These are phyloP conservation scores for Gyromitra esculenta DNA, from an alignment of 2,329 filamentous ascomycete species.

Conservation along the genomic window DNA sequence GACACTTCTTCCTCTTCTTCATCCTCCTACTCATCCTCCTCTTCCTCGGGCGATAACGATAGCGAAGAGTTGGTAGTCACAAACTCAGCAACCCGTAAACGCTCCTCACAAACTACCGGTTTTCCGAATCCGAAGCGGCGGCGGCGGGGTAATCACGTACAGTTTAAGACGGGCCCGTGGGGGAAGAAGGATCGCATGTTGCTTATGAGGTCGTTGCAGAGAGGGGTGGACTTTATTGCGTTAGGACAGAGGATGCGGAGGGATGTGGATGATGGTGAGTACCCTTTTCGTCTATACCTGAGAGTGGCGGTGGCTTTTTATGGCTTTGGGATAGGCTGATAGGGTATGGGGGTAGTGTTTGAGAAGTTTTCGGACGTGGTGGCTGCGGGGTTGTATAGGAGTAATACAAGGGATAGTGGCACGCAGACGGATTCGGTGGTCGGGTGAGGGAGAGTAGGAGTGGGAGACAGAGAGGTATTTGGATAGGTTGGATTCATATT, in stretches of 20 bases:
- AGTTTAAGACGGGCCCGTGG: slow-evolving; percentile 34
- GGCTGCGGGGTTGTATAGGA: slow-evolving; percentile 28
- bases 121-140: background rate
- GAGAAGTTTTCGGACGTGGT: slow-evolving; percentile 45
- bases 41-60: background rate
- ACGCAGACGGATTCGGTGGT: slow-evolving; percentile 26
- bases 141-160: background rate
- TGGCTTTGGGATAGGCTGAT: background rate
- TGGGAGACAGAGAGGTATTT: background rate
- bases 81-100: background rate
- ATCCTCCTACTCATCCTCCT: background rate
- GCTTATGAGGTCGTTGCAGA: slow-evolving; percentile 36
- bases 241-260: slow-evolving; percentile 31
- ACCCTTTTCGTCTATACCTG: too few relatives aligned
- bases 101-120: background rate
- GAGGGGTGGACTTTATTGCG: slow-evolving; percentile 32
- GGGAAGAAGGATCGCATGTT: slow-evolving; percentile 30
- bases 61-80: slow-evolving; percentile 2
- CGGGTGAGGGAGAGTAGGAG: background rate
- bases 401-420: slow-evolving; percentile 7
- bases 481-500: background rate
- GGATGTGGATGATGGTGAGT: slow-evolving; percentile 37
- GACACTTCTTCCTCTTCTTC: background rate
- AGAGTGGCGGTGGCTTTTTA: too few relatives aligned
- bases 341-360: slow-evolving; percentile 17